Evolutionary conservation across 345 rosid species (phyloP).

Genomic region (Cardiospermum halicacabum): DNA sequence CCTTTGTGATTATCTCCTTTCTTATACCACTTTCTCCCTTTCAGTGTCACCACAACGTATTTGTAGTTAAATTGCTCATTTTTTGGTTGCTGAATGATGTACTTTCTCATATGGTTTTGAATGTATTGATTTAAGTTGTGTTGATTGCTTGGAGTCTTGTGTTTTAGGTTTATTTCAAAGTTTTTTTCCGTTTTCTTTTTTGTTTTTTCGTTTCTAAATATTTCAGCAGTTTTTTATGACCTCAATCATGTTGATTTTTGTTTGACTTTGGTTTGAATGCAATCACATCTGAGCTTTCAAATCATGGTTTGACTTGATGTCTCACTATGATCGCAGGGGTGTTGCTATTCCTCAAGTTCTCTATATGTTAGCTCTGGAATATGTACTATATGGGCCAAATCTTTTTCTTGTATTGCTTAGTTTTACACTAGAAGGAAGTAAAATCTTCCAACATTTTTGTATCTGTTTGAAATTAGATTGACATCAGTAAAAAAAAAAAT

Average conservation of each 20-base stretch:
- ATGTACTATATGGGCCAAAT: conserved; percentile 27
- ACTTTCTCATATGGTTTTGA: background rate
- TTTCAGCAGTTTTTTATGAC: background rate
- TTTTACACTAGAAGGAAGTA: conserved; percentile 22
- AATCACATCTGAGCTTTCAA: conserved; percentile 21
- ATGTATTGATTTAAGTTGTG: background rate
- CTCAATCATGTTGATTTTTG: conserved; percentile 3
- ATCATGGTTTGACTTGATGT: conserved; percentile 55
- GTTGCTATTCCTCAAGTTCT: conserved; percentile 51
- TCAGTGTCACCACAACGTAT: no score
- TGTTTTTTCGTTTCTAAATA: no score
- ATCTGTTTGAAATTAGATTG: conserved; percentile 12
- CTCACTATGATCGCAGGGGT: conserved; percentile 81
- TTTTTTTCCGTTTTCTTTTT: no score
- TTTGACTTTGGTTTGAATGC: conserved; percentile 28
- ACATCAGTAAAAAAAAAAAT: background rate
- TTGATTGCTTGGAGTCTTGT: background rate
- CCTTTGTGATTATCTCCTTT: background rate
- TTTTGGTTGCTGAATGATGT: background rate
- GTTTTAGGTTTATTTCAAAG: background rate
- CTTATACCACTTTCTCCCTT: background rate
- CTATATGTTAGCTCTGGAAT: conserved; percentile 47
- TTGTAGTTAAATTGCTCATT: background rate
- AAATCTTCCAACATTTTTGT: conserved; percentile 12
- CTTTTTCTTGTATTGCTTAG: conserved; percentile 27